A percentile compares a stretch with the other conserved stretches of the same genome.
Conservation (phyloP, 331 rosid species). For the Quercus tomentella region DNA sequence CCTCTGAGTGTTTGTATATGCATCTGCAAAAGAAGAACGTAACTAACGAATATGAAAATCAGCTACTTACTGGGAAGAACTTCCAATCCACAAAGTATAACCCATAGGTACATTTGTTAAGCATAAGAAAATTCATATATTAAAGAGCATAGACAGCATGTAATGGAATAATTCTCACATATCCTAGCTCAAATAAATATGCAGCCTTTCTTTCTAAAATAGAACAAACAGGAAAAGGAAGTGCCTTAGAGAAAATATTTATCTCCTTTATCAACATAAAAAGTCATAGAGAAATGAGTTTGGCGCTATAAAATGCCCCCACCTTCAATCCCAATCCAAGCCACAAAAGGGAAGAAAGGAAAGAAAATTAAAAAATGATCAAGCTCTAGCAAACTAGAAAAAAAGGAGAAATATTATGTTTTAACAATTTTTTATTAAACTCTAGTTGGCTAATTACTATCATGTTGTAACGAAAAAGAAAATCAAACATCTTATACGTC, state of each 20-base stretch:
- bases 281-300: not conserved
- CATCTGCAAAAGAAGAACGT: slow-evolving; percentile 40
- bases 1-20: slow-evolving; percentile 90
- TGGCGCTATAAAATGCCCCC: not conserved
- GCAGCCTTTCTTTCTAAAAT: not conserved
- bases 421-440: too few species aligned
- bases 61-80: not conserved
- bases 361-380: not conserved
- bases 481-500: not conserved
- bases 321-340: not conserved
- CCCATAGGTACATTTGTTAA: not conserved
- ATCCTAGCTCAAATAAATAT: not conserved
- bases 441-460: not conserved
- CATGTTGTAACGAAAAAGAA: not conserved
- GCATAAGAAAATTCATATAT: not conserved
- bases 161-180: not conserved
- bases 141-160: not conserved
- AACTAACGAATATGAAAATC: slow-evolving; percentile 1
- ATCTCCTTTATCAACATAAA: not conserved
- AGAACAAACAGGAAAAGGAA: not conserved
- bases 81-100: not conserved
- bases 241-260: not conserved
- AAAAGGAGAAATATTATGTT: not conserved
- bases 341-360: not conserved
- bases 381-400: not conserved